Percentiles rank a stretch among this genome's conserved stretches.
Conservation (phyloP, 1,139 yeast genomes). For the Geotrichum candidum region DNA sequence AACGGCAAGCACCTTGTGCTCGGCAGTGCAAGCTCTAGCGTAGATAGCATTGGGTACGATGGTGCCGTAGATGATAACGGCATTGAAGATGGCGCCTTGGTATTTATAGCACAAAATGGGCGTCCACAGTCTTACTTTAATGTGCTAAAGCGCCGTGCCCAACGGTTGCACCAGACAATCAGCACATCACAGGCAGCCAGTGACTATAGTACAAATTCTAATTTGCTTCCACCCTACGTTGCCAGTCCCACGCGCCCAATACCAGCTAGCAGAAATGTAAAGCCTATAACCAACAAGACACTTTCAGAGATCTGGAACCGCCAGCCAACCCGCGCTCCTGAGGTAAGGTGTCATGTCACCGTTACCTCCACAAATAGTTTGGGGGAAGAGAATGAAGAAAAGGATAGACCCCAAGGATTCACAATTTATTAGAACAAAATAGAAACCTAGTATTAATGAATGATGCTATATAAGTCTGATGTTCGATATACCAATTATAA, state of each 20-base stretch:
- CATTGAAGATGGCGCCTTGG: constrained; percentile 59
- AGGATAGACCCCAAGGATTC: not conserved
- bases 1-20: constrained; percentile 60
- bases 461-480: not conserved
- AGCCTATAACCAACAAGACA: not conserved
- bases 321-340: not conserved
- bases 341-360: not conserved
- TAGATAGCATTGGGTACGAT: not conserved
- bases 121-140: constrained; percentile 50
- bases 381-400: not conserved
- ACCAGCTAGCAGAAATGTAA: not conserved
- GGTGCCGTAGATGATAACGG: constrained; percentile 34
- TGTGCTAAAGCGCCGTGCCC: constrained; percentile 48
- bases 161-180: constrained; percentile 24
- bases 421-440: no score
- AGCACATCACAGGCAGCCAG: not conserved
- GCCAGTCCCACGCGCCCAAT: not conserved
- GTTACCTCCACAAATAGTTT: not conserved
- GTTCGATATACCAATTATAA: not conserved
- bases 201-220: not conserved
- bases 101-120: constrained; percentile 51
- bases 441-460: not conserved
- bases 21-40: constrained; percentile 26
- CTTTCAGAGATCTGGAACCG: not conserved
- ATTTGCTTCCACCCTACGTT: not conserved